These are phyloP conservation scores for Plasmodium fragile DNA, from an alignment of 169 alveolate genomes.

Conservation along the genomic window DNA sequence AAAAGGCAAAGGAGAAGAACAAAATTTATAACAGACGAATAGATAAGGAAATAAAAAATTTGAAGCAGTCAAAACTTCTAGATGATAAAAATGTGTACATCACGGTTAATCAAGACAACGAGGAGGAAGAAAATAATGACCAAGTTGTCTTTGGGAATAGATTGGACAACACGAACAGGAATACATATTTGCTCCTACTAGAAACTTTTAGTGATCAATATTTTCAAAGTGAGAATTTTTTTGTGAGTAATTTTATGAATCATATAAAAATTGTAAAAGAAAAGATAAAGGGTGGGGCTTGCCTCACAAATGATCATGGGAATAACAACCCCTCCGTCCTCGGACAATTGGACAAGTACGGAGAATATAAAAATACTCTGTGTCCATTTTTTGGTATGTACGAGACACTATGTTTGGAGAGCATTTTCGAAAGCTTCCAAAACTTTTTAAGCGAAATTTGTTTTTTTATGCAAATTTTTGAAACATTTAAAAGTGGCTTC, in stretches of 20 bases:
- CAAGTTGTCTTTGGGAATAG: background rate
- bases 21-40: slow-evolving; percentile 56
- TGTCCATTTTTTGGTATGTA: slow-evolving; percentile 54
- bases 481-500: slow-evolving; percentile 52
- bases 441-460: slow-evolving; percentile 40
- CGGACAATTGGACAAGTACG: slow-evolving; percentile 20
- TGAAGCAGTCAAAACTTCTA: slow-evolving; percentile 43
- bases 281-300: background rate
- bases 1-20: slow-evolving; percentile 16
- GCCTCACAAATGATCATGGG: background rate
- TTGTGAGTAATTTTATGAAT: slow-evolving; percentile 30
- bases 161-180: background rate
- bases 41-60: slow-evolving; percentile 58
- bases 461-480: slow-evolving; percentile 32
- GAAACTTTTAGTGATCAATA: slow-evolving; percentile 49
- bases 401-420: slow-evolving; percentile 17
- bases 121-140: background rate
- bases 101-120: slow-evolving; percentile 20
- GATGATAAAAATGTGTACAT: slow-evolving; percentile 31
- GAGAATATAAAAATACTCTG: slow-evolving; percentile 7
- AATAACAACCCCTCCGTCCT: background rate
- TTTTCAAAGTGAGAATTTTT: slow-evolving; percentile 34
- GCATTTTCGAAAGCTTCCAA: slow-evolving; percentile 15
- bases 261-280: slow-evolving; percentile 25
- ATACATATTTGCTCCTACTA: slow-evolving; percentile 14